A percentile compares a stretch with the other conserved stretches of the same genome.
phyloP scores from a whole-genome alignment of 306 rosid genomes.

The Cicer arietinum region DNA sequence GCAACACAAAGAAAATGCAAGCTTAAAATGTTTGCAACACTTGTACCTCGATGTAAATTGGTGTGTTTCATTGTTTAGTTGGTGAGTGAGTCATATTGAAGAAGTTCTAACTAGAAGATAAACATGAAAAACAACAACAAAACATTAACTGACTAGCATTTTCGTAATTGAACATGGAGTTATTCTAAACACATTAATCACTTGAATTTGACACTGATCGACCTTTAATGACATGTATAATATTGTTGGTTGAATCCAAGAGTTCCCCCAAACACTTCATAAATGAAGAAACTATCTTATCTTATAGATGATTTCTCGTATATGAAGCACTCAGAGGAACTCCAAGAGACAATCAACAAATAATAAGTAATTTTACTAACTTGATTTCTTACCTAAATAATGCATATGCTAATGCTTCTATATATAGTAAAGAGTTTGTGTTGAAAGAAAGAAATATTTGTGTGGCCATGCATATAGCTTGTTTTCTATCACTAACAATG shows the following conservation, averaged over 20 bases:
- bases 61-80: too few relatives aligned
- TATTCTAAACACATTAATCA: neutral
- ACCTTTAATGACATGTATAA: neutral
- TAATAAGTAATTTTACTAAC: neutral
- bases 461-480: neutral
- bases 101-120: too few relatives aligned
- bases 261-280: constrained; percentile 39
- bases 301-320: neutral
- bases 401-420: neutral
- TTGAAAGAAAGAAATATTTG: neutral
- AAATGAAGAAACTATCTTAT: neutral
- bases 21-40: too few relatives aligned
- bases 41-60: too few relatives aligned
- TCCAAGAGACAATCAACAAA: constrained; percentile 21
- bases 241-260: constrained; percentile 9
- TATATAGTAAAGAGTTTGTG: neutral
- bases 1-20: too few relatives aligned
- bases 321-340: constrained; percentile 18
- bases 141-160: too few relatives aligned
- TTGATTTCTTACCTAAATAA: neutral
- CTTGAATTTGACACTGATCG: neutral
- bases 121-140: too few relatives aligned
- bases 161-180: neutral
- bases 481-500: neutral
- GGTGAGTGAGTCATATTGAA: too few relatives aligned